phyloP scores from a whole-genome alignment of 73 alveolate genomes.

The Stentor coeruleus region DNA sequence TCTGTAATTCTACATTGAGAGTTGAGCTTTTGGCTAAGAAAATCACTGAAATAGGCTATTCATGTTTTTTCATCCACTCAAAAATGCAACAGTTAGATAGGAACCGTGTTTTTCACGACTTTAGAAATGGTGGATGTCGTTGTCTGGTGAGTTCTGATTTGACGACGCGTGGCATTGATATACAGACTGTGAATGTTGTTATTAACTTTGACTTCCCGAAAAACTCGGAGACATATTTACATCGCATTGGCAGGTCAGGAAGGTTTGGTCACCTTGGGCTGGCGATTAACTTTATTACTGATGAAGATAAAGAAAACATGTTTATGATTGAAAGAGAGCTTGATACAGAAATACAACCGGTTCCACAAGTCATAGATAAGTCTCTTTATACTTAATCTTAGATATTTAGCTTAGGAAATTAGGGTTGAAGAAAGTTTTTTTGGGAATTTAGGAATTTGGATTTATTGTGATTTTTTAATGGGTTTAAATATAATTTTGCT shows the following conservation, averaged over 20 bases:
- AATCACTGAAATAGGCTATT: constrained; percentile 86
- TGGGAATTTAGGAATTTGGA: too few species aligned
- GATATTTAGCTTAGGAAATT: too few species aligned
- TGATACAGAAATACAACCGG: constrained; percentile 96
- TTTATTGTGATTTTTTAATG: too few species aligned
- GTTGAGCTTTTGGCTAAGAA: constrained; percentile 91
- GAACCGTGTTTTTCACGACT: constrained; percentile 88
- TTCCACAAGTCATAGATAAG: constrained; percentile 98
- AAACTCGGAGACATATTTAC: constrained; percentile 97
- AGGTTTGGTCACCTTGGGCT: constrained; percentile 91
- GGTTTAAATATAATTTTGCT: too few species aligned
- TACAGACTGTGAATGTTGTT: constrained; percentile 94
- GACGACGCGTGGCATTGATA: constrained; percentile 98
- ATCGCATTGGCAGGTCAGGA: constrained; percentile 98
- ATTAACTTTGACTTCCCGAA: constrained; percentile 97
- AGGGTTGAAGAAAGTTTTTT: too few species aligned
- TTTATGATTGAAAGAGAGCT: constrained; percentile 89
- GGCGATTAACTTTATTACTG: constrained; percentile 81
- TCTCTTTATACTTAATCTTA: constrained; percentile 77
- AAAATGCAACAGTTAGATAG: constrained; percentile 77
- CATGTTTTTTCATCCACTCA: constrained; percentile 80
- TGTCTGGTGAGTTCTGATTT: constrained; percentile 87
- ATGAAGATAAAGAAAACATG: constrained; percentile 67
- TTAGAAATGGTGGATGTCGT: constrained; percentile 73
- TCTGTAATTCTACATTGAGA: constrained; percentile 90